phyloP scores from a whole-genome alignment of 225 moss, liverwort and hornwort species.

The Marchantia paleacea region DNA sequence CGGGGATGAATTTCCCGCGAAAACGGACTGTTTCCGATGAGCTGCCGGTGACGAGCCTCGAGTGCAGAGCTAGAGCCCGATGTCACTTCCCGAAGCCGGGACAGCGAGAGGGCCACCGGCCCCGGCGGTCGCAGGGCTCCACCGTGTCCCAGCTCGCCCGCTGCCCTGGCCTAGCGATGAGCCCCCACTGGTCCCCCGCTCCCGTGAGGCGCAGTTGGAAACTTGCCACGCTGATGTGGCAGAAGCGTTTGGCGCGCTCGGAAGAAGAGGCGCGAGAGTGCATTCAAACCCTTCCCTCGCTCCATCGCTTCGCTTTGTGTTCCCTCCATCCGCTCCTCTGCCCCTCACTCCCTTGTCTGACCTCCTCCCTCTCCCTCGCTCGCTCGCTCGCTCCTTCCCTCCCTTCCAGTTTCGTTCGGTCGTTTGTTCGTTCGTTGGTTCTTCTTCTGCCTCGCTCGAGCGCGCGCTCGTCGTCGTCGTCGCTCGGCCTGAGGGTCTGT shows the following conservation, averaged over 20 bases:
- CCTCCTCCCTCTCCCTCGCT: background rate
- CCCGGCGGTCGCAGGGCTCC: background rate
- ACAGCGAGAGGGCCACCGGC: background rate
- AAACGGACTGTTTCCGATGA: conserved; percentile 2
- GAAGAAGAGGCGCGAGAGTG: conserved; percentile 55
- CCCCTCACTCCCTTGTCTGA: background rate
- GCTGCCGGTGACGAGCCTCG: background rate
- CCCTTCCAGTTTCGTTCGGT: background rate
- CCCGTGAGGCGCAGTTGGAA: conserved; percentile 10
- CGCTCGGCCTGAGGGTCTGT: too few species aligned
- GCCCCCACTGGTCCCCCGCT: too few species aligned
- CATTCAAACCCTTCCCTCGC: conserved; percentile 50
- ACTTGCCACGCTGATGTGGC: conserved; percentile 25
- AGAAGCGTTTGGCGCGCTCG: conserved; percentile 36
- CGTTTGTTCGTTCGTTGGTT: background rate
- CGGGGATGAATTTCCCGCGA: conserved; percentile 13
- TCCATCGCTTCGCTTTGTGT: background rate
- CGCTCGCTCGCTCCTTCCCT: background rate
- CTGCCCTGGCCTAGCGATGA: too few species aligned
- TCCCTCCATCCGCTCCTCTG: background rate
- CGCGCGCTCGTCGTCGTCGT: too few species aligned
- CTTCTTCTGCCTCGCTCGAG: background rate
- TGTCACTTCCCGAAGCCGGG: background rate
- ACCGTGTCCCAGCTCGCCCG: background rate
- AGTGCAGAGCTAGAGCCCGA: background rate